A percentile compares a stretch with the other conserved stretches of the same genome.
These are phyloP conservation scores for Yamadazyma songkhlaensis DNA, from an alignment of 1,139 yeast species.

Conservation along the genomic window DNA sequence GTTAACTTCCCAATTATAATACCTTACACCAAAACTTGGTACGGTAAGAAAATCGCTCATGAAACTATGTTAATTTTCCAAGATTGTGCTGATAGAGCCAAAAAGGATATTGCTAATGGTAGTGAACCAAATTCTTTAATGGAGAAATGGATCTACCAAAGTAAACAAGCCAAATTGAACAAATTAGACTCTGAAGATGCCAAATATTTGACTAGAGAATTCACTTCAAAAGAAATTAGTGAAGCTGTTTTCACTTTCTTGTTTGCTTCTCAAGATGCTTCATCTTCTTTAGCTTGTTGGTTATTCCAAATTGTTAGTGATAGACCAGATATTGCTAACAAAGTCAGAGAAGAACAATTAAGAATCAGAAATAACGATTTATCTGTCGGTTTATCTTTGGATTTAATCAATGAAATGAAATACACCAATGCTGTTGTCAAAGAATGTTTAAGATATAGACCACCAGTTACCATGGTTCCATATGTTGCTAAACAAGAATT, in stretches of 20 bases:
- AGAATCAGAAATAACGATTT: slow-evolving; percentile 78
- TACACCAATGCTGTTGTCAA: slow-evolving; percentile 88
- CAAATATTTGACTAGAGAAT: slow-evolving; percentile 71
- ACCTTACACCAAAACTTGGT: slow-evolving; percentile 97
- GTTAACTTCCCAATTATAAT: slow-evolving; percentile 96
- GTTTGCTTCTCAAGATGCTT: slow-evolving; percentile 97
- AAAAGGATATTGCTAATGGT: slow-evolving; percentile 72
- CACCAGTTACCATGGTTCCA: slow-evolving; percentile 98
- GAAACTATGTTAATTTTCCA: slow-evolving; percentile 91
- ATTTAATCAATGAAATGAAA: slow-evolving; percentile 77
- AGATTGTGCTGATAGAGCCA: slow-evolving; percentile 82
- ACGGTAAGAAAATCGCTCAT: slow-evolving; percentile 91
- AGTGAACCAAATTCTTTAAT: slow-evolving; percentile 83
- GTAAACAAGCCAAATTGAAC: slow-evolving; percentile 70
- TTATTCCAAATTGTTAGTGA: slow-evolving; percentile 94
- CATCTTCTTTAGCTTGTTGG: slow-evolving; percentile 98
- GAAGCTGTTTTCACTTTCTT: slow-evolving; percentile 95
- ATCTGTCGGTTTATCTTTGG: slow-evolving; percentile 55
- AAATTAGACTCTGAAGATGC: slow-evolving; percentile 45
- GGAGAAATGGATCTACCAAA: slow-evolving; percentile 91
- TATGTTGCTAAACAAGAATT: slow-evolving; percentile 84
- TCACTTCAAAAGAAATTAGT: slow-evolving; percentile 86
- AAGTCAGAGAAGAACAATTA: slow-evolving; percentile 89
- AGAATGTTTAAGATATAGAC: slow-evolving; percentile 91
- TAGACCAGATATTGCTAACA: slow-evolving; percentile 82